Conservation (phyloP, 208 protist species). For the Crithidia sp. region DNA sequence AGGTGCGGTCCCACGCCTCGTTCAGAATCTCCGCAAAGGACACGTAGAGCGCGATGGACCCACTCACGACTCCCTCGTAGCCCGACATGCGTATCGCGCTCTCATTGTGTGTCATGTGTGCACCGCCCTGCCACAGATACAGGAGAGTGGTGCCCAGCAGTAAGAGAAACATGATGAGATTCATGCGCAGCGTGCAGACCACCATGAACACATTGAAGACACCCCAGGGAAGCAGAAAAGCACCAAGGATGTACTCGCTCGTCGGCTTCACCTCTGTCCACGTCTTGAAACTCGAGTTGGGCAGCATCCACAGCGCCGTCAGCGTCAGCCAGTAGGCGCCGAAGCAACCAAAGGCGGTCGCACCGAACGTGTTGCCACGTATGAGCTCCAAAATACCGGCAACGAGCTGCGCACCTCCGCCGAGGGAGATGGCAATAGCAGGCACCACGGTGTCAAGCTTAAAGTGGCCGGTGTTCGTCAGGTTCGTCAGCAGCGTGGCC, state of each 20-base stretch:
- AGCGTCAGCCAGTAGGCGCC: conserved; percentile 48
- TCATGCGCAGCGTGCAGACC: conserved; percentile 12
- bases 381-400: conserved; percentile 45
- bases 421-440: conserved; percentile 42
- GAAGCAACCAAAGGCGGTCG: conserved; percentile 31
- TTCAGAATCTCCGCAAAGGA: conserved; percentile 39
- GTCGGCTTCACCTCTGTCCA: neutral
- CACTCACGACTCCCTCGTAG: conserved; percentile 41
- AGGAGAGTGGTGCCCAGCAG: conserved; percentile 8
- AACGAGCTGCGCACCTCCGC: conserved; percentile 47
- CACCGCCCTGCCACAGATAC: conserved; percentile 6
- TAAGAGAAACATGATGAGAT: neutral
- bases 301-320: conserved; percentile 33
- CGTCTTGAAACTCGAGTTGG: conserved; percentile 2
- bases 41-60: conserved; percentile 43
- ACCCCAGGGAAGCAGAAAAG: conserved; percentile 8
- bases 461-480: conserved; percentile 41
- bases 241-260: conserved; percentile 6
- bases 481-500: conserved; percentile 46
- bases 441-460: conserved; percentile 29
- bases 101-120: conserved; percentile 13
- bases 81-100: conserved; percentile 26
- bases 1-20: conserved; percentile 32
- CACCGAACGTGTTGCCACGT: conserved; percentile 47
- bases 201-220: conserved; percentile 12